These are phyloP conservation scores for Penicillium vulpinum DNA, from an alignment of 2,329 filamentous ascomycete genomes.

Conservation along the genomic window DNA sequence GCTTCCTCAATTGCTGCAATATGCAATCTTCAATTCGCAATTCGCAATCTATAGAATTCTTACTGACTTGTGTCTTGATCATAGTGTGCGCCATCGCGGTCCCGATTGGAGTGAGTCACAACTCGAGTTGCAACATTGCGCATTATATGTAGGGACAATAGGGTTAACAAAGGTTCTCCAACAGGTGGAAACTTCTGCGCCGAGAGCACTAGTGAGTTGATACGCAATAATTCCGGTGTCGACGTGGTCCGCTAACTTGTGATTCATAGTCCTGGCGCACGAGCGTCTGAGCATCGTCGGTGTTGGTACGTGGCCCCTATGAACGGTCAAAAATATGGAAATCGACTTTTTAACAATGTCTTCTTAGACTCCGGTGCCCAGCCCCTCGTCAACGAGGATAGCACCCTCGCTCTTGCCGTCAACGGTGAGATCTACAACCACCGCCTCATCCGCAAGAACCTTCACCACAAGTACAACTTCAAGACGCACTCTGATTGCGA, in stretches of 20 bases:
- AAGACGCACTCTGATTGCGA: conserved; percentile 99
- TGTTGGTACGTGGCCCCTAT: conserved; percentile 64
- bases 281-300: conserved; percentile 97
- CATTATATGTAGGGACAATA: conserved; percentile 5
- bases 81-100: conserved; percentile 87
- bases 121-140: conserved; percentile 11
- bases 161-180: conserved; percentile 23
- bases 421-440: conserved; percentile 99
- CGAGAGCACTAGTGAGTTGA: conserved; percentile 80
- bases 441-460: conserved; percentile 82
- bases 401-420: conserved; percentile 85
- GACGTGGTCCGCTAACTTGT: conserved; percentile 24
- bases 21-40: neutral
- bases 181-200: conserved; percentile 82
- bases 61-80: conserved; percentile 35
- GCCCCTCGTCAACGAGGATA: conserved; percentile 89
- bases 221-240: neutral
- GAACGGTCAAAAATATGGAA: conserved; percentile 7
- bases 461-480: conserved; percentile 87
- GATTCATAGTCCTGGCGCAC: conserved; percentile 77
- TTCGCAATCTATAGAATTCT: conserved; percentile 6
- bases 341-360: conserved; percentile 13
- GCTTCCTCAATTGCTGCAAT: neutral
- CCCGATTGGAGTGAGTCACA: conserved; percentile 91
- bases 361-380: conserved; percentile 84